Conservation (phyloP, 2,329 filamentous ascomycete species). For the Lachnellula occidentalis region DNA sequence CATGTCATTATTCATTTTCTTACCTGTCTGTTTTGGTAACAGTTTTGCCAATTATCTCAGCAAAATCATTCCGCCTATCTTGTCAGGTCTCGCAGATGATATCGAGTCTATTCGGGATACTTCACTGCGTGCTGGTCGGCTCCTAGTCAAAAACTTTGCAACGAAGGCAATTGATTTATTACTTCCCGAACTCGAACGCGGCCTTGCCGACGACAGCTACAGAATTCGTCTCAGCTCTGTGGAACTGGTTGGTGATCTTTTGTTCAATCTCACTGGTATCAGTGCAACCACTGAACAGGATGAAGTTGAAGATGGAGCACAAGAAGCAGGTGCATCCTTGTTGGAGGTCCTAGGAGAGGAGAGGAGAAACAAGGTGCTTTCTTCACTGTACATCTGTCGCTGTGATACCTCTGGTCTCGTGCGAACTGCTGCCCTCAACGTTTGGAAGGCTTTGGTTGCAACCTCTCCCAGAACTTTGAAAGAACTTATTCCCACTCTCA, state of each 20-base stretch:
- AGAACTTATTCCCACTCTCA: conserved; percentile 90
- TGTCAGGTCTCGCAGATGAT: conserved; percentile 91
- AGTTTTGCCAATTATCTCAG: conserved; percentile 94
- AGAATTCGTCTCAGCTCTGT: conserved; percentile 97
- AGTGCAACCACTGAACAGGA: conserved; percentile 74
- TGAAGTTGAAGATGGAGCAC: conserved; percentile 71
- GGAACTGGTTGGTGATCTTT: conserved; percentile 89
- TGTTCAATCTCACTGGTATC: conserved; percentile 97
- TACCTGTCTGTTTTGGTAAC: conserved; percentile 98
- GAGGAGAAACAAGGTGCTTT: conserved; percentile 93
- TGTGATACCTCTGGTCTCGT: conserved; percentile 94
- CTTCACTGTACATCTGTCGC: conserved; percentile 94
- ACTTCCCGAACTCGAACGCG: conserved; percentile 89
- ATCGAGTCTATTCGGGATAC: conserved; percentile 95
- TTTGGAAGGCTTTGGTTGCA: conserved; percentile 93
- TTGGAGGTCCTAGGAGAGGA: conserved; percentile 92
- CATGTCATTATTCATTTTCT: conserved; percentile 99
- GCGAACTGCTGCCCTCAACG: conserved; percentile 79
- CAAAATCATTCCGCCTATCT: conserved; percentile 91
- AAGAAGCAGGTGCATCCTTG: conserved; percentile 87
- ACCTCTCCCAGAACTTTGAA: conserved; percentile 84
- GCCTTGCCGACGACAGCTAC: conserved; percentile 94
- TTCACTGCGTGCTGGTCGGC: conserved; percentile 84
- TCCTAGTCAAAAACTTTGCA: conserved; percentile 98
- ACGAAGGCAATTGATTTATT: conserved; percentile 90